Conservation (phyloP, 2,329 filamentous ascomycete species). For the Ophiostoma fasciatum region DNA sequence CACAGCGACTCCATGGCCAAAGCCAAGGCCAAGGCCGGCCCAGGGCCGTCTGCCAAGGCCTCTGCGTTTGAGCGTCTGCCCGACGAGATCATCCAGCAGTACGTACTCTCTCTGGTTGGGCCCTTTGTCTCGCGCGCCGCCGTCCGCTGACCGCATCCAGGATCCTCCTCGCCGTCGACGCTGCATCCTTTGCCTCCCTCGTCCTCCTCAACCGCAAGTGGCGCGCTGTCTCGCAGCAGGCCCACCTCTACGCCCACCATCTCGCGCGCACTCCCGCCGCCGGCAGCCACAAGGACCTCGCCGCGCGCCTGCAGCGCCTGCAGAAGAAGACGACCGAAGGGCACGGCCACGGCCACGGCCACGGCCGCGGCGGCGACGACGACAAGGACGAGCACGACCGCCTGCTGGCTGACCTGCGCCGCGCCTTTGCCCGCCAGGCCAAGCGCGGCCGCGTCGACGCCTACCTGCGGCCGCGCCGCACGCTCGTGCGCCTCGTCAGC, state of each 20-base stretch:
- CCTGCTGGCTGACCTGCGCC: conserved; percentile 42
- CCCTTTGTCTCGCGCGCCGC: no score
- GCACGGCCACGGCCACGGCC: conserved; percentile 1
- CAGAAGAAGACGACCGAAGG: no score
- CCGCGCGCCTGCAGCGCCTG: background rate
- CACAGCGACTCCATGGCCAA: no score
- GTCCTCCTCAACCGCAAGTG: conserved; percentile 51
- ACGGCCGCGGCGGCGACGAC: conserved; percentile 18
- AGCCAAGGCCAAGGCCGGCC: conserved; percentile 1
- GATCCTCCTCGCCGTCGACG: conserved; percentile 44
- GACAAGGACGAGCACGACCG: conserved; percentile 26
- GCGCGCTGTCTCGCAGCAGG: conserved; percentile 47
- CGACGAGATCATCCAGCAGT: conserved; percentile 58
- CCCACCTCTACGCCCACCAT: conserved; percentile 48
- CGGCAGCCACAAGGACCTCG: conserved; percentile 23
- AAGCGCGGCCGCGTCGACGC: conserved; percentile 67
- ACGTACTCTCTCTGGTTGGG: conserved; percentile 17
- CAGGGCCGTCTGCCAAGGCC: background rate
- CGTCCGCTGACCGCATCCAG: conserved; percentile 20
- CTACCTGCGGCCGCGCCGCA: conserved; percentile 55
- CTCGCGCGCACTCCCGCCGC: conserved; percentile 35
- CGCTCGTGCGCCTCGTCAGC: conserved; percentile 65
- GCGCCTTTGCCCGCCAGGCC: conserved; percentile 52
- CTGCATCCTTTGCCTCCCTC: conserved; percentile 52
- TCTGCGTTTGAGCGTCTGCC: conserved; percentile 41